These are phyloP conservation scores for Fusarium papillatum DNA, from an alignment of 2,329 filamentous ascomycete species.

Conservation along the genomic window DNA sequence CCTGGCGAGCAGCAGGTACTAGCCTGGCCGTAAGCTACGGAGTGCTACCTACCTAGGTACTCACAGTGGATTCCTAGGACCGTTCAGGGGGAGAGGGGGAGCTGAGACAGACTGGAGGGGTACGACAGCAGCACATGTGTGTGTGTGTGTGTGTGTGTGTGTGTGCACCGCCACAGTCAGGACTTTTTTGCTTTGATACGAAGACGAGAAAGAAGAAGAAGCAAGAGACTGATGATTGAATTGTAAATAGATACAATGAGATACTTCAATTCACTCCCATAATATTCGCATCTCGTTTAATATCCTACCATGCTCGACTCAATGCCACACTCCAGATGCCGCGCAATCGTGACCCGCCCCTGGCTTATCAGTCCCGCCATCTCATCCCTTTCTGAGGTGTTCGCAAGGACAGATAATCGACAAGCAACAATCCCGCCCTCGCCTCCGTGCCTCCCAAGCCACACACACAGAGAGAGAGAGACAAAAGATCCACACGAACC, in stretches of 20 bases:
- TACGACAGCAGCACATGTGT: conserved; percentile 10
- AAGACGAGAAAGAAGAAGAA: neutral
- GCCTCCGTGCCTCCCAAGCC: conserved; percentile 21
- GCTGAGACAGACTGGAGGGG: conserved; percentile 28
- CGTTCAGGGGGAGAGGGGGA: conserved; percentile 34
- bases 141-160: conserved; percentile 3
- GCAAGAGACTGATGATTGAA: neutral
- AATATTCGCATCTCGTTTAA: neutral
- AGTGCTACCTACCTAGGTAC: neutral
- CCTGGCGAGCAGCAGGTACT: conserved; percentile 26
- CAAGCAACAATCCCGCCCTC: conserved; percentile 10
- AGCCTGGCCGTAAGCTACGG: neutral
- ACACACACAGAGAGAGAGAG: neutral
- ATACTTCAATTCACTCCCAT: neutral
- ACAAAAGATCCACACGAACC: conserved; percentile 10
- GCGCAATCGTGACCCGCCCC: conserved; percentile 35
- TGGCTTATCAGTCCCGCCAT: conserved; percentile 32
- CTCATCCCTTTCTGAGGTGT: conserved; percentile 38
- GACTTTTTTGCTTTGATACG: conserved; percentile 12
- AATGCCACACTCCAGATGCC: conserved; percentile 25
- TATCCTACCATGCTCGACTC: neutral
- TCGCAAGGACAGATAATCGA: conserved; percentile 37
- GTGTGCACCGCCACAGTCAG: conserved; percentile 35
- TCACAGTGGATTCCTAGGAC: conserved; percentile 4
- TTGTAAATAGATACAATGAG: neutral